Evolutionary conservation across 2,329 filamentous ascomycete species (phyloP), one percentile per base, ranked within the genome.

Genomic region (Lecanosticta acicola): DNA sequence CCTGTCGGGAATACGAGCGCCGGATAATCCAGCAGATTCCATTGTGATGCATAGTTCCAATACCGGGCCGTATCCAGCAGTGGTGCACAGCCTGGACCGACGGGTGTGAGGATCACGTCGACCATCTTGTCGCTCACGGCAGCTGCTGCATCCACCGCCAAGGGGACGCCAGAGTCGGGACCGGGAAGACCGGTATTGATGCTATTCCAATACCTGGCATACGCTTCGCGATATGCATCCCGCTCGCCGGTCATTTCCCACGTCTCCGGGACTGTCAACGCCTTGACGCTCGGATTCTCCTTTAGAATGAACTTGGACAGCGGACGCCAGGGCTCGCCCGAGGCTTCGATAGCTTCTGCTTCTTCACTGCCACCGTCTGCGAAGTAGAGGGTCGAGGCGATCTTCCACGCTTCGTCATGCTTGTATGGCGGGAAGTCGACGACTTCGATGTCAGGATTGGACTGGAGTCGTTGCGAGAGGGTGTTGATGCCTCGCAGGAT

Each of bases 31-130:
- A 86, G 71, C 34, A 85, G 56, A 59, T 86, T 87, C 80, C 81
- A 86, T 50, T 81, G 75, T 0, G 74, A 68, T 0, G 80, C 84
- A 54, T 86, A 87, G 1, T 74, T 75, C 80, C 81, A 86, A 53
- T 78, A 78, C 32, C 64, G 69, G 60, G 83, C 57, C 48, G 70
- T 65, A 52, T 78, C 62, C 51, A 80, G 71, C 50, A 75, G 65
- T 2, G 72, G 76, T n/a, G 78, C 78, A 2, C 69, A 68, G 1
- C 75, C 72, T 1, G 79, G 77, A 0, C 74, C 76, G 0, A 71
- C 75, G 0, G 81, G 82, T 45, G 76, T 80, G 1, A 85, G 67
- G 26, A 85, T 75, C 0, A 81, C 77, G 60, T 86, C 82, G 7
- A 83, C 71, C 1, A 60, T 49, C 57, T 41, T 60, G 29, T 59